Evolutionary conservation across 345 rosid genomes (phyloP).

Genomic region (Corchorus capsularis): DNA sequence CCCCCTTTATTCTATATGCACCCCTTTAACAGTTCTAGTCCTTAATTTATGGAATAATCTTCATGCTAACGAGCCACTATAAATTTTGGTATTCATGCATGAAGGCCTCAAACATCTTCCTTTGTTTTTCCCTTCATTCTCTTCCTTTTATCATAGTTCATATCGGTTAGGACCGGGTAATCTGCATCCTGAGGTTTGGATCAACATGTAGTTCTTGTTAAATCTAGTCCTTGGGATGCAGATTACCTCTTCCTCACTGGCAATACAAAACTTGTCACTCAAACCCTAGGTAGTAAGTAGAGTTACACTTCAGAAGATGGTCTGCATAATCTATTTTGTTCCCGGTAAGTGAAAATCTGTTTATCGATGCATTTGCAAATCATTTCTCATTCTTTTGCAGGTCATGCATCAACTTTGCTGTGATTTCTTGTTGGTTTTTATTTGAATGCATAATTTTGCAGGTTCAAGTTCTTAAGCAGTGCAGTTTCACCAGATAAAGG

Average conservation of each 20-base stretch:
- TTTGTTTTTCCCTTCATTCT: background rate
- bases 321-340: background rate
- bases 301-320: background rate
- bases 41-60: conserved; percentile 28
- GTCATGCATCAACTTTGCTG: background rate
- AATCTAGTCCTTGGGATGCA: conserved; percentile 57
- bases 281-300: background rate
- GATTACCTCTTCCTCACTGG: conserved; percentile 57
- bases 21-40: conserved; percentile 7
- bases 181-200: conserved; percentile 87
- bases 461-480: conserved; percentile 6
- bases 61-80: conserved; percentile 32
- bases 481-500: background rate
- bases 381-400: background rate
- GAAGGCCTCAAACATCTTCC: conserved; percentile 23
- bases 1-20: conserved; percentile 35
- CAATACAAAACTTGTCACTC: conserved; percentile 29
- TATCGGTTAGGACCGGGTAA: conserved; percentile 54
- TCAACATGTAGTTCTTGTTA: conserved; percentile 18
- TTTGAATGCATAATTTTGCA: conserved; percentile 12
- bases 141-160: background rate
- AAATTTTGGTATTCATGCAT: conserved; percentile 39
- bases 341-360: background rate
- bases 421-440: background rate
- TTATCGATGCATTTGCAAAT: background rate